Base-by-base conservation (phyloP, 352 stramenopile genomes). In the Phytophthora quininea region DNA sequence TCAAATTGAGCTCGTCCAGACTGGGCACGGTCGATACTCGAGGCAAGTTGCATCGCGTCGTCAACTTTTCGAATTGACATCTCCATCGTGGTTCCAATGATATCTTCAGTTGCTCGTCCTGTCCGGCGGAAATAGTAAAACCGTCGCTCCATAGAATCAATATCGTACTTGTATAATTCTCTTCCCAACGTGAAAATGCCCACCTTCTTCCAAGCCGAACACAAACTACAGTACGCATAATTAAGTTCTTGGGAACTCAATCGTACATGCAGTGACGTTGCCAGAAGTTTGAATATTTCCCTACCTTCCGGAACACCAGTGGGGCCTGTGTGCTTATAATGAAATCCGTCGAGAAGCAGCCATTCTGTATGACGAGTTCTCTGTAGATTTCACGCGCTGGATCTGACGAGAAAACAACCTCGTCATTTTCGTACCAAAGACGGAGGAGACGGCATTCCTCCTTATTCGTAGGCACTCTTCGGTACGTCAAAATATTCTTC, bases 401-500 rank as follows among this genome's bases (percentile, higher is more conserved):
- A 1, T 49, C 37, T 37, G 63, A 15, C 53, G 66, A 61, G 9
- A 62, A 30, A 4, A 71, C 35, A 30, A 67, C n/a, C 14, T 67
- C 54, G 33, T 14, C 64, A 37, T 43, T 42, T 37, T 67, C 45
- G 37, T 62, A 62, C 4, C 49, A 42, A 19, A 71, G 29, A 27
- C 64, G 64, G 5, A 71, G 4, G 0, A 67, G 52, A 9, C 46
- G 61, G 24, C 56, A 38, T 5, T 46, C 10, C 14, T 73, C n/a
- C 7, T 67, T 27, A 8, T 30, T 2, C 49, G 53, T 54, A 2
- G 10, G 52, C 56, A 76, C 62, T 63, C 43, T 45, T 58, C 71
- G 54, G 46, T 76, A 79, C 12, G 76, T 49, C 42, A 76, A 30
- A 30, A 76, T 57, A 59, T 71, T 76, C n/a, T 76, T 79, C 40